These are phyloP conservation scores for Podaxis carcinomalis DNA, from an alignment of 768 basidiomycete genomes.

Conservation along the genomic window DNA sequence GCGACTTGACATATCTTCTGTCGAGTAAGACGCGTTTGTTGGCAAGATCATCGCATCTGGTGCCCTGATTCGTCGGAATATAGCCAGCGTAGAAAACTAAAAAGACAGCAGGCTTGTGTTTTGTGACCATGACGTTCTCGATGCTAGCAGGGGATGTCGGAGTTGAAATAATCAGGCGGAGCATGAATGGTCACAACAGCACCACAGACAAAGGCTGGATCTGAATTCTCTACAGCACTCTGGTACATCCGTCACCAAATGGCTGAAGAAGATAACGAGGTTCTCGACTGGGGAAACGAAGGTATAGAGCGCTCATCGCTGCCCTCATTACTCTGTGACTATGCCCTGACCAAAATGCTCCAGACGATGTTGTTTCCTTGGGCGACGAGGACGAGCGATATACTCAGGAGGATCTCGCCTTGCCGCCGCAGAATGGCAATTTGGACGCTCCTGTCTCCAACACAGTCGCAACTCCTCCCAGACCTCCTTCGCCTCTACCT, in stretches of 20 bases:
- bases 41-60: slow-evolving; percentile 37
- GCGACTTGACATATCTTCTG: slow-evolving; percentile 28
- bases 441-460: background rate
- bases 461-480: background rate
- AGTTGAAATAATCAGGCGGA: slow-evolving; percentile 22
- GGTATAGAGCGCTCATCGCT: slow-evolving; percentile 33
- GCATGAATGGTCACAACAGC: slow-evolving; percentile 14
- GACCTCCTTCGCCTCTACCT: background rate
- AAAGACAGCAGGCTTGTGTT: slow-evolving; percentile 4
- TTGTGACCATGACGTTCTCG: slow-evolving; percentile 3
- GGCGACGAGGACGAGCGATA: slow-evolving; percentile 67
- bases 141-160: slow-evolving; percentile 13
- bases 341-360: slow-evolving; percentile 46
- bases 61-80: slow-evolving; percentile 31
- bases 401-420: slow-evolving; percentile 22
- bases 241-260: slow-evolving; percentile 28
- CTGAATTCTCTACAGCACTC: slow-evolving; percentile 15
- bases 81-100: slow-evolving; percentile 28
- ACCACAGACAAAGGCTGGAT: slow-evolving; percentile 1
- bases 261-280: slow-evolving; percentile 66
- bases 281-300: slow-evolving; percentile 64
- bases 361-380: slow-evolving; percentile 59
- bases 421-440: slow-evolving; percentile 7
- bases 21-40: slow-evolving; percentile 31
- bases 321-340: slow-evolving; percentile 10